Evolutionary conservation across 2,329 filamentous ascomycete genomes (phyloP), one percentile per base, ranked within the genome.

Genomic region (Bipolaris sorokiniana): DNA sequence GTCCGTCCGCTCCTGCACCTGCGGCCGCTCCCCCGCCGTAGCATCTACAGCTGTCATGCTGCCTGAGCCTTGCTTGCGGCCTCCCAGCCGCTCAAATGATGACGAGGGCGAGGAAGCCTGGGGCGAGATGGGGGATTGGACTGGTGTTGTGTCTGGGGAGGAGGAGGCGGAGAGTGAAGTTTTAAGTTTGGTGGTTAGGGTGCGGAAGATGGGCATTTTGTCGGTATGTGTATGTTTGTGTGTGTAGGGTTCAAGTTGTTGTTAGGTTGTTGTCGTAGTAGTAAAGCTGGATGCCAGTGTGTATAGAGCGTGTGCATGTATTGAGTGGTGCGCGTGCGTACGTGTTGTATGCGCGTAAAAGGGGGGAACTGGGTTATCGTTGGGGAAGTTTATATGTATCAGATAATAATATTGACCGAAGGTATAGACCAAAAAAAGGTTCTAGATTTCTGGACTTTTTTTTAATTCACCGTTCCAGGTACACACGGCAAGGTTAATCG

Each of bases 181-280:
- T 54, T 70, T 73, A 51, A 75, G 61, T 50, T 71, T 74, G 20
- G 61, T 67, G 11, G 70, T 72, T 33, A 74, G 54, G 47, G 51
- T 62, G 59, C 70, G 68, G 16, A 74, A 60, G 56, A 75, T 54
- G 18, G 72, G 69, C 72, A 75, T 74, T 3, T 47, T 66, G 49
- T 38, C 37, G 46, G n/a, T 16, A 33, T 47, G 31, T 16, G 42
- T 42, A 18, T 22, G 36, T 38, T 34, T 33, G 2, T 34, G 13
- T 28, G 16, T 15, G 38, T 37, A 10, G 18, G 15, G 23, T 23
- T 38, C 48, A 16, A 16, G 13, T 46, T 47, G 40, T 31, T 37
- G 15, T 33, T 50, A n/a, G n/a, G 28, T n/a, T 48, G 54, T 49
- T 15, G 44, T 53, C 7, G 13, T 13, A 3, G 34, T 38, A 4